A percentile compares a stretch with the other conserved stretches of the same genome.
Evolutionary conservation across 1,284 basidiomycete genomes (phyloP).

Genomic region (Laetiporus sulphureus): DNA sequence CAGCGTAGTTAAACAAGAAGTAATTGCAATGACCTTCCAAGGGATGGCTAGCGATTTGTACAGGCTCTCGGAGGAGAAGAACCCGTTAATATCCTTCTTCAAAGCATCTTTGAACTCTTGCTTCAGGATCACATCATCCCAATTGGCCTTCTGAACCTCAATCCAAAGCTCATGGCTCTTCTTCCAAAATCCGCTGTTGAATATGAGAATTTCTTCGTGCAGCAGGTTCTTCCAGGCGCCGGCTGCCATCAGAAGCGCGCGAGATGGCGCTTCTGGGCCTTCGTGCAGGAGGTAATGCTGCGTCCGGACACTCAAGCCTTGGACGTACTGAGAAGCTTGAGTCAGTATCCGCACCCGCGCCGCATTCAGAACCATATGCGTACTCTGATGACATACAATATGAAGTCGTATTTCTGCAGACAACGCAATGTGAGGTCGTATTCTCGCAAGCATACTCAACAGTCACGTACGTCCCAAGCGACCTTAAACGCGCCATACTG

Average conservation of each 20-base stretch:
- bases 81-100: slow-evolving; percentile 69
- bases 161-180: slow-evolving; percentile 60
- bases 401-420: slow-evolving; percentile 37
- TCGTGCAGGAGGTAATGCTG: slow-evolving; percentile 54
- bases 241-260: slow-evolving; percentile 47
- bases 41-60: slow-evolving; percentile 72
- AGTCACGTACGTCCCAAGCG: slow-evolving; percentile 50
- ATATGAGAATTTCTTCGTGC: slow-evolving; percentile 72
- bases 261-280: slow-evolving; percentile 45
- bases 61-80: slow-evolving; percentile 64
- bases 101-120: slow-evolving; percentile 60
- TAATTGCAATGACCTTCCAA: slow-evolving; percentile 57
- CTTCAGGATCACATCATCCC: slow-evolving; percentile 72
- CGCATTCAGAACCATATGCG: background rate
- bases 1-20: too few species aligned
- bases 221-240: slow-evolving; percentile 45
- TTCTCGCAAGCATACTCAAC: background rate
- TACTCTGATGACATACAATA: slow-evolving; percentile 41
- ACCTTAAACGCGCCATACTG: slow-evolving; percentile 50
- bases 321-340: slow-evolving; percentile 35
- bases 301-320: slow-evolving; percentile 26
- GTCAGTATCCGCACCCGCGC: background rate
- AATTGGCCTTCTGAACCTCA: slow-evolving; percentile 66
- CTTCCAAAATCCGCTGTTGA: slow-evolving; percentile 60
- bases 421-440: background rate